A percentile compares a stretch with the other conserved stretches of the same genome.
phyloP scores from a whole-genome alignment of 441 rosid genomes.

The Arabidopsis lyrata region DNA sequence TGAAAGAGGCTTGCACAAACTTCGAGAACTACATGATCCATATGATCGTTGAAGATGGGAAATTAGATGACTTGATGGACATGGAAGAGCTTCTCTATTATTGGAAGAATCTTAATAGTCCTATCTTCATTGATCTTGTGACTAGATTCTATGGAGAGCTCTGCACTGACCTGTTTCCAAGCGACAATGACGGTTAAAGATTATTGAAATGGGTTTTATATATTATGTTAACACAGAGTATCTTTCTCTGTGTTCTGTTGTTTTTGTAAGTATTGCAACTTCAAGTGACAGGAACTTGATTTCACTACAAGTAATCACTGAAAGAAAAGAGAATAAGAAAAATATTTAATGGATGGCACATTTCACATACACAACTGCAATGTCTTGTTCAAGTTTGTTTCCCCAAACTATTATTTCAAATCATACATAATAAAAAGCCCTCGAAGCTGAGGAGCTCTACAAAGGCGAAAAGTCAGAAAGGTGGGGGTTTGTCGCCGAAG shows the following conservation, averaged over 20 bases:
- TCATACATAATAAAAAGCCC: not conserved
- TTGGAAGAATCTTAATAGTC: constrained; percentile 72
- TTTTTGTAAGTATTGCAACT: not conserved
- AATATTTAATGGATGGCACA: not conserved
- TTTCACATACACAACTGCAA: not conserved
- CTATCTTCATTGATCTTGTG: constrained; percentile 72
- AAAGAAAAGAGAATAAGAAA: not conserved
- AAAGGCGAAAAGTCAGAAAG: not conserved
- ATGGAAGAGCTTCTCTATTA: constrained; percentile 80
- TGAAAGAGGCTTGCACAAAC: constrained; percentile 76
- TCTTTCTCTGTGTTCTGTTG: not conserved
- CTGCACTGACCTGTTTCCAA: constrained; percentile 54
- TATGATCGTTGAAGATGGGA: constrained; percentile 75
- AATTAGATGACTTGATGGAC: constrained; percentile 62
- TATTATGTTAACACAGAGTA: not conserved
- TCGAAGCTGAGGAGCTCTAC: not conserved
- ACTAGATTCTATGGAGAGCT: constrained; percentile 80
- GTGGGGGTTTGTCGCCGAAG: no score
- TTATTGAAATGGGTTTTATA: not conserved
- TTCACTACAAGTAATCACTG: not conserved
- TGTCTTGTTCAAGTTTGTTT: constrained; percentile 5
- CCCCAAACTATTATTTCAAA: not conserved
- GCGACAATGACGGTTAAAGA: constrained; percentile 2
- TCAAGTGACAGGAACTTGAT: not conserved
- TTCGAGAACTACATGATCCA: constrained; percentile 83